A percentile compares a stretch with the other conserved stretches of the same genome.
Conservation (phyloP, 768 basidiomycete genomes). For the Leccinum subtestaceum region DNA sequence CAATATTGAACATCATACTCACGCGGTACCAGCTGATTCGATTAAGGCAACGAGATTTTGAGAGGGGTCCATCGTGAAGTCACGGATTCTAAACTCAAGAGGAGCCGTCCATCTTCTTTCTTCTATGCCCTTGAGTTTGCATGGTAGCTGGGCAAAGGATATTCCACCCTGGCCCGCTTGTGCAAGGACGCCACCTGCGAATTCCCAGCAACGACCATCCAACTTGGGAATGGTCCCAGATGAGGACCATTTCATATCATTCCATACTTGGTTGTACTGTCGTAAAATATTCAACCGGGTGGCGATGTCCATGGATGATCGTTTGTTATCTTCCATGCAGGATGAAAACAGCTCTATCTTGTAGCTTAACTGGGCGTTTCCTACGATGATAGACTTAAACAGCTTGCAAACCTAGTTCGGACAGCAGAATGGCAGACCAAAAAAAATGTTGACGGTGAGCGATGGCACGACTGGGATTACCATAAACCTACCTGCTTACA, state of each 20-base stretch:
- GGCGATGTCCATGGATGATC: constrained; percentile 18
- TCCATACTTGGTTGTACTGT: constrained; percentile 30
- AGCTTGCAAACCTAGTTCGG: constrained; percentile 29
- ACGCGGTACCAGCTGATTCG: constrained; percentile 22
- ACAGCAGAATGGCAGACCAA: not conserved
- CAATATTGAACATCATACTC: constrained; percentile 4
- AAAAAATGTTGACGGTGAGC: not conserved
- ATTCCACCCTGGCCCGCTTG: constrained; percentile 25
- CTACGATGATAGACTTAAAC: constrained; percentile 28
- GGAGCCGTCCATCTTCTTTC: constrained; percentile 27
- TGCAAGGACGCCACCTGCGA: constrained; percentile 34
- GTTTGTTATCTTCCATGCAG: constrained; percentile 25
- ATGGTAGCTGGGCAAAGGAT: constrained; percentile 30
- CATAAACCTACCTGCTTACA: constrained; percentile 26
- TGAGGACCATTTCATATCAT: constrained; percentile 22
- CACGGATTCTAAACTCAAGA: constrained; percentile 29
- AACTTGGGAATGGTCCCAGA: constrained; percentile 12
- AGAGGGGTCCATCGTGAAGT: constrained; percentile 37
- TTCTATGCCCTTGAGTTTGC: constrained; percentile 27
- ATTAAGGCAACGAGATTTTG: constrained; percentile 36
- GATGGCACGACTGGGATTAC: not conserved
- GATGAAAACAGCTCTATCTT: constrained; percentile 30
- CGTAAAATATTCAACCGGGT: constrained; percentile 27
- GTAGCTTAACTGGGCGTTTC: constrained; percentile 28
- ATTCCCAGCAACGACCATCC: constrained; percentile 32